Conservation (phyloP, 1,284 basidiomycete species). For the Sporisorium reilianum region DNA sequence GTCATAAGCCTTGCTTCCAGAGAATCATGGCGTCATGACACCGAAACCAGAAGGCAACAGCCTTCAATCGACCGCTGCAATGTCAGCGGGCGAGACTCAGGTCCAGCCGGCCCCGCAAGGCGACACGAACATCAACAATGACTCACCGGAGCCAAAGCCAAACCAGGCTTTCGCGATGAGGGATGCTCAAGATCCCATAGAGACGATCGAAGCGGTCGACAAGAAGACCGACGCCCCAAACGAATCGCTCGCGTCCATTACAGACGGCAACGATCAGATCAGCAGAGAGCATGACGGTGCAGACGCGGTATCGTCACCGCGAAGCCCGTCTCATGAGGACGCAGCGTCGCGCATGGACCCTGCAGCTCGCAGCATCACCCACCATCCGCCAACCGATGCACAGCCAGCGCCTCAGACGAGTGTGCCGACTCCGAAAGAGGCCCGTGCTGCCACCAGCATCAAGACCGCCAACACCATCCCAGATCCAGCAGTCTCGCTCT, state of each 20-base stretch:
- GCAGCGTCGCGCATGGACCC: neutral
- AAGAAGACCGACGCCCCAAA: neutral
- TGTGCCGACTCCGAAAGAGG: conserved; percentile 23
- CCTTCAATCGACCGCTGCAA: neutral
- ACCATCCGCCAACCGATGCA: neutral
- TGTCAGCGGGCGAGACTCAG: neutral
- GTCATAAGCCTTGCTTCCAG: neutral
- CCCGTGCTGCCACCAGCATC: conserved; percentile 28
- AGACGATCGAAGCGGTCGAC: neutral
- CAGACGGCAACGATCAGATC: neutral
- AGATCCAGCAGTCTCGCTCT: conserved; percentile 45
- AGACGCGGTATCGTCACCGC: neutral
- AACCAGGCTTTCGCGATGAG: neutral
- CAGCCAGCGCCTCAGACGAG: neutral
- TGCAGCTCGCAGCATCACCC: neutral
- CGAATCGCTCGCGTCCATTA: neutral
- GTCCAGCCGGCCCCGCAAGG: neutral
- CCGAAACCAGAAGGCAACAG: neutral
- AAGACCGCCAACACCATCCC: conserved; percentile 46
- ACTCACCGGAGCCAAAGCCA: neutral
- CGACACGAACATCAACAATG: neutral
- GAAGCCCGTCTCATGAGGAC: conserved; percentile 1
- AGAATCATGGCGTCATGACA: conserved; percentile 7
- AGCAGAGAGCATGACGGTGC: neutral
- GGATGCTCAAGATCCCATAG: neutral